Evolutionary conservation across 148 eudicot species (phyloP), one percentile per base, ranked within the genome.

Genomic region (Cornus controversa): DNA sequence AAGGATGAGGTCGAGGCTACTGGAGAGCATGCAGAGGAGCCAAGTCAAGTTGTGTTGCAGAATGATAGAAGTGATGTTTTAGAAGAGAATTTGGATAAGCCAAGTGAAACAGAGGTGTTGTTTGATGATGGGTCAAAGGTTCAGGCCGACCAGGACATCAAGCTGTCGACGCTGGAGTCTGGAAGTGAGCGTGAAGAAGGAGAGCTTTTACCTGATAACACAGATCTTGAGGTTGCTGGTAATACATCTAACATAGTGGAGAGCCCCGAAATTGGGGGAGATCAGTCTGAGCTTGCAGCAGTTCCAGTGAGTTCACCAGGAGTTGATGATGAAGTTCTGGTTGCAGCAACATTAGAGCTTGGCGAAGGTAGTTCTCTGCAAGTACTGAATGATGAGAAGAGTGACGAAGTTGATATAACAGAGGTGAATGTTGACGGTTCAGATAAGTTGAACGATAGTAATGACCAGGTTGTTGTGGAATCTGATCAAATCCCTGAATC

Each of bases 141-240:
- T 24, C 82, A 78, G 81, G 82, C 80, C 23, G 88, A 82, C 80
- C 89, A 86, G 63, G 91, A 88, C 53, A 77, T 65, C 70, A 82
- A 87, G 72, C 87, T 81, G 8, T 76, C 82, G 9, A 83, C 72
- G 20, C n/a, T 71, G 54, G 90, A 87, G 68, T 80, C 73, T 25
- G 85, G 76, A 25, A 82, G 79, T 73, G 96, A 95, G 42, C 80
- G 75, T 78, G 99, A 95, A 87, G 99, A 86, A 82, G 99, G 96
- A 70, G 97, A 93, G 80, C 62, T 91, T 75, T 77, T 66, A 67
- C 77, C 89, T 13, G 94, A 87, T 70, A 80, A 72, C 71, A 82
- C 78, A 23, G 86, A 87, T 67, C 63, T 77, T 67, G 97, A 87
- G n/a, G 88, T 76, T 62, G 92, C 78, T 64, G 90, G 76, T 75